Evolutionary conservation across 2,329 filamentous ascomycete genomes (phyloP), one percentile per base, ranked within the genome.

Genomic region (Fusarium sp.): DNA sequence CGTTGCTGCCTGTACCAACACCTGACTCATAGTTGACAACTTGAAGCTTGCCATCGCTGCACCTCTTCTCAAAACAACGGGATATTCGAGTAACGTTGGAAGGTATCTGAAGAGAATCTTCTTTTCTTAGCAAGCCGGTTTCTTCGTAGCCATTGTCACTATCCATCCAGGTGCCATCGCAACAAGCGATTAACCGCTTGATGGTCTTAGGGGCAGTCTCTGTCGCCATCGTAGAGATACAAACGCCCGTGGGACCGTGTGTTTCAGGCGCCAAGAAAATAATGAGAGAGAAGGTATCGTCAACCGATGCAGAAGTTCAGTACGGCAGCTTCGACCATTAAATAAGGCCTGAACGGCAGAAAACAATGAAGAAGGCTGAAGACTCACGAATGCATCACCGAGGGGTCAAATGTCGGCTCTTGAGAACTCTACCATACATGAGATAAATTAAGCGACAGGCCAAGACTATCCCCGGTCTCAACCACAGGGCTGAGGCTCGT

Each of bases 51-150:
- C 86, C 87, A 77, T 90, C 87, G 39, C 78, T 81, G 75, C 86
- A 87, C 44, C 78, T 82, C 42, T 85, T 84, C 72, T 86, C 87
- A 75, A 91, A 86, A 62, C 87, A 88, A 44, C 89, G 86, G 18
- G 87, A 87, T 62, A 91, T 88, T 28, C 89, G 87, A 22, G 89
- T 90, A 47, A 91, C 88, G 69, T 91, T 91, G 56, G 89, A 90
- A 1, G 88, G 87, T 24, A 87, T 79, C 72, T 89, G 86, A 41
- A 87, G 79, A 22, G 78, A 83, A n/a, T 83, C 82, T 42, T 81
- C 73, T 20, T 81, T 79, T 34, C 82, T 80, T 42, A 80, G 76
- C 15, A 84, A 63, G 20, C 79, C 80, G 5, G 82, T 78, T 75
- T 86, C 84, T 44, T 82, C 79, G 73, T 84, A 86, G 51, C 86